These are phyloP conservation scores for Hyphodiscus hymeniophilus DNA, from an alignment of 495 filamentous ascomycete species.

Conservation along the genomic window DNA sequence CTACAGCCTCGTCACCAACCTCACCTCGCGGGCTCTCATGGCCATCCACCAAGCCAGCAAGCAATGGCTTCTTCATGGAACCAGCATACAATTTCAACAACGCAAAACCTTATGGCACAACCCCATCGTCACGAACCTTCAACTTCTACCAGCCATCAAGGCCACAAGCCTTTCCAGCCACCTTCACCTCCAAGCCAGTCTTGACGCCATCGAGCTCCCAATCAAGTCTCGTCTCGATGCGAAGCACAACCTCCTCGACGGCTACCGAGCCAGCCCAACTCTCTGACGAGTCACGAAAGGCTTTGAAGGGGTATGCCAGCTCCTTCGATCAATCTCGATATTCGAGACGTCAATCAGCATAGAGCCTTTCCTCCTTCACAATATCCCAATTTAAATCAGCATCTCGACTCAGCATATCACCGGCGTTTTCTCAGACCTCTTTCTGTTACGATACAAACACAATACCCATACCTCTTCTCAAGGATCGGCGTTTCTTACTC, in stretches of 20 bases:
- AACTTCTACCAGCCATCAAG: constrained; percentile 26
- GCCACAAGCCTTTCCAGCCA: constrained; percentile 17
- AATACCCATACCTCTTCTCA: constrained; percentile 20
- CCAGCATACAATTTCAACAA: constrained; percentile 62
- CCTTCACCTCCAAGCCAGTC: constrained; percentile 21
- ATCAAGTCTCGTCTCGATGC: constrained; percentile 74
- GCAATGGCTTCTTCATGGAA: constrained; percentile 54
- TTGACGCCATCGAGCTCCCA: constrained; percentile 79
- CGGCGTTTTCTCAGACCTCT: constrained; percentile 15
- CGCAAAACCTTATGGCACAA: constrained; percentile 35
- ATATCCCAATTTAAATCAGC: background rate
- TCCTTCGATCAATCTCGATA: constrained; percentile 76
- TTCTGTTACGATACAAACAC: constrained; percentile 13
- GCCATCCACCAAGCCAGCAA: constrained; percentile 36
- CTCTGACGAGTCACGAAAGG: constrained; percentile 67
- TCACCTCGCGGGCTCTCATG: constrained; percentile 32
- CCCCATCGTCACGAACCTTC: constrained; percentile 32
- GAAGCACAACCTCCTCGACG: constrained; percentile 45
- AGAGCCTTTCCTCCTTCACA: background rate
- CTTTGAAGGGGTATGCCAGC: constrained; percentile 77
- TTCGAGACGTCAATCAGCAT: constrained; percentile 39
- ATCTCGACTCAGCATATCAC: constrained; percentile 5
- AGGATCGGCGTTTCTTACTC: constrained; percentile 19
- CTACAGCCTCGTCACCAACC: constrained; percentile 44
- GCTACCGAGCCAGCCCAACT: constrained; percentile 46